Evolutionary conservation across 2,329 filamentous ascomycete genomes (phyloP).

Genomic region (Chrysoporthe puriensis): DNA sequence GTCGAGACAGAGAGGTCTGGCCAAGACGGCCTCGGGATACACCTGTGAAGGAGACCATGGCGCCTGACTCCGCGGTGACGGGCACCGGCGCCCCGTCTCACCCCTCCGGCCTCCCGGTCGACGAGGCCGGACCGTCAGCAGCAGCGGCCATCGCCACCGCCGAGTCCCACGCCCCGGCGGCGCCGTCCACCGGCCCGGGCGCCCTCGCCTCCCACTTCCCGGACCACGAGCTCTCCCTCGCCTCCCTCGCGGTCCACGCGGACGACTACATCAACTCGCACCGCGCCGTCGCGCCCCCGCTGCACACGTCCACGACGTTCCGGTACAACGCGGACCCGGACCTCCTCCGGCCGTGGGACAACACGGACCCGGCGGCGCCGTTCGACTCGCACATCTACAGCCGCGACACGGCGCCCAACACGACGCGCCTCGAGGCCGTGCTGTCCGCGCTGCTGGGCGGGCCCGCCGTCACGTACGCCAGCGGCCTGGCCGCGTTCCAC

Average conservation of each 20-base stretch:
- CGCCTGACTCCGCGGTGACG: slow-evolving; percentile 4
- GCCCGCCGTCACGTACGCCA: slow-evolving; percentile 76
- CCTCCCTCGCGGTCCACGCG: slow-evolving; percentile 77
- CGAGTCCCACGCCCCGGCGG: neutral
- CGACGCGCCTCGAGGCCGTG: slow-evolving; percentile 82
- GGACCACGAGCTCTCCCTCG: slow-evolving; percentile 53
- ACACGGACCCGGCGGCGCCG: slow-evolving; percentile 55
- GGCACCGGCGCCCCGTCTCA: slow-evolving; percentile 9
- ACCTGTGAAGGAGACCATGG: slow-evolving; percentile 3
- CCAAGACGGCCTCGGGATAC: too few relatives aligned
- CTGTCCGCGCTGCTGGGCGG: slow-evolving; percentile 74
- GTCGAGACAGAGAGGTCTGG: too few relatives aligned
- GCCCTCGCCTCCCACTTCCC: slow-evolving; percentile 38
- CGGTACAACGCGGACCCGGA: slow-evolving; percentile 76
- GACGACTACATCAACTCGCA: slow-evolving; percentile 77
- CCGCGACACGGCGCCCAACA: slow-evolving; percentile 76
- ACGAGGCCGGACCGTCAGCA: slow-evolving; percentile 19
- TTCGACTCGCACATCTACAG: slow-evolving; percentile 80
- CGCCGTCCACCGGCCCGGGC: slow-evolving; percentile 30
- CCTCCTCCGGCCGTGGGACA: slow-evolving; percentile 56
- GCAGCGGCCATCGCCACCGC: slow-evolving; percentile 8
- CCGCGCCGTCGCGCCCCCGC: slow-evolving; percentile 81
- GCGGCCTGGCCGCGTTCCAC: slow-evolving; percentile 87
- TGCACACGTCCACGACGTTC: slow-evolving; percentile 92
- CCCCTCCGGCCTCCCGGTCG: slow-evolving; percentile 17